Percentiles rank a stretch among this genome's conserved stretches.
phyloP scores from a whole-genome alignment of 2,329 filamentous ascomycete genomes.

The Boeremia lycopersici region DNA sequence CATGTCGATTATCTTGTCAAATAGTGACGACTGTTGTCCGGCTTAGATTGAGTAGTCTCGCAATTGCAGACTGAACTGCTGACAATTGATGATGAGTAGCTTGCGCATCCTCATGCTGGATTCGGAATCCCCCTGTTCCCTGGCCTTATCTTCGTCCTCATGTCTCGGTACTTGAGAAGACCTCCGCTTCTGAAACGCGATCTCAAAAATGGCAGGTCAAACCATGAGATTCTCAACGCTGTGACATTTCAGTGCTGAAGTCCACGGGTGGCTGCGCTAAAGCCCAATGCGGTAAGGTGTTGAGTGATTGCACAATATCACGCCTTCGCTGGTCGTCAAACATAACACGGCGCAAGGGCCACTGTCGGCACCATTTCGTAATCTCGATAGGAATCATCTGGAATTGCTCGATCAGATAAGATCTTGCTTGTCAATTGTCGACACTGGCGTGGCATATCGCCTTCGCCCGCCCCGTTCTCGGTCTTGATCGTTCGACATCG shows the following conservation, averaged over 20 bases:
- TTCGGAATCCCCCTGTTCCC: neutral
- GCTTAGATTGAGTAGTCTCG: neutral
- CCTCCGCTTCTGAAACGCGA: conserved; percentile 5
- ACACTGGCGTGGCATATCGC: neutral
- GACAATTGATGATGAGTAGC: neutral
- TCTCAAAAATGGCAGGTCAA: conserved; percentile 16
- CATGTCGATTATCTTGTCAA: conserved; percentile 1
- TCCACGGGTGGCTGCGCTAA: conserved; percentile 21
- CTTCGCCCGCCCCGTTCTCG: conserved; percentile 1
- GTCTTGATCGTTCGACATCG: neutral
- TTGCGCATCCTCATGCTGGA: neutral
- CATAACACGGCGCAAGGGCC: conserved; percentile 14
- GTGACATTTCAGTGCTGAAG: conserved; percentile 17
- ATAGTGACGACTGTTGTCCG: neutral
- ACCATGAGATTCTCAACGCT: conserved; percentile 8
- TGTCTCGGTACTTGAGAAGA: conserved; percentile 6
- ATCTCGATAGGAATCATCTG: neutral
- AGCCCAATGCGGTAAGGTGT: conserved; percentile 18
- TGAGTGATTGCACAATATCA: conserved; percentile 20
- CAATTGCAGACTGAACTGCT: neutral
- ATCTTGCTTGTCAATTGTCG: conserved; percentile 1
- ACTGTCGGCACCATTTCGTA: conserved; percentile 2
- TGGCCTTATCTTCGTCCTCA: neutral
- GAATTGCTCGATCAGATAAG: conserved; percentile 7
- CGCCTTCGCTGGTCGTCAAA: conserved; percentile 22